Evolutionary conservation across 371 early-diverging fungal genomes (phyloP).

Genomic region (Mucor ambiguus): DNA sequence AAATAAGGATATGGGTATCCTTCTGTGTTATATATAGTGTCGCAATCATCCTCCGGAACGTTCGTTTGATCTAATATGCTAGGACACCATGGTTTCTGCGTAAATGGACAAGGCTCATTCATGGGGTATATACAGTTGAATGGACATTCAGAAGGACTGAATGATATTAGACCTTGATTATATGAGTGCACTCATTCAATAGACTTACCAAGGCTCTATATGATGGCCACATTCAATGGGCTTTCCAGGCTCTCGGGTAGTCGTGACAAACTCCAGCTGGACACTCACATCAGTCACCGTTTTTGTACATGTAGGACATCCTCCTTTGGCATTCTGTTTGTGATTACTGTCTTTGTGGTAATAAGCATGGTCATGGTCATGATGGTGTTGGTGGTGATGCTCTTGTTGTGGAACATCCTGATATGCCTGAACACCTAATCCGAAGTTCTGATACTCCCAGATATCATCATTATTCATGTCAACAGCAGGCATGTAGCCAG

Average conservation of each 20-base stretch:
- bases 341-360: neutral
- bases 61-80: neutral
- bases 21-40: neutral
- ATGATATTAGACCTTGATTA: neutral
- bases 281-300: conserved; percentile 1
- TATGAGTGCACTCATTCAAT: neutral
- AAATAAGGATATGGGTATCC: conserved; percentile 4
- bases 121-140: conserved; percentile 25
- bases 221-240: conserved; percentile 1
- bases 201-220: conserved; percentile 7
- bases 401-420: neutral
- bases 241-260: neutral
- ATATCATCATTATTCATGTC: neutral
- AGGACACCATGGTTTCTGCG: conserved; percentile 9
- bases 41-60: neutral
- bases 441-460: neutral
- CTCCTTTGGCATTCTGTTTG: neutral
- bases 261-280: conserved; percentile 2
- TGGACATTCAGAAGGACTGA: conserved; percentile 32
- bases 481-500: too few relatives aligned
- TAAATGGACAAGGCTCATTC: conserved; percentile 26
- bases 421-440: neutral
- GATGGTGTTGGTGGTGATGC: neutral
- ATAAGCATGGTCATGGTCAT: neutral
- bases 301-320: neutral